These are phyloP conservation scores for Breviolum minutum DNA, from an alignment of 73 alveolate species.

Conservation along the genomic window DNA sequence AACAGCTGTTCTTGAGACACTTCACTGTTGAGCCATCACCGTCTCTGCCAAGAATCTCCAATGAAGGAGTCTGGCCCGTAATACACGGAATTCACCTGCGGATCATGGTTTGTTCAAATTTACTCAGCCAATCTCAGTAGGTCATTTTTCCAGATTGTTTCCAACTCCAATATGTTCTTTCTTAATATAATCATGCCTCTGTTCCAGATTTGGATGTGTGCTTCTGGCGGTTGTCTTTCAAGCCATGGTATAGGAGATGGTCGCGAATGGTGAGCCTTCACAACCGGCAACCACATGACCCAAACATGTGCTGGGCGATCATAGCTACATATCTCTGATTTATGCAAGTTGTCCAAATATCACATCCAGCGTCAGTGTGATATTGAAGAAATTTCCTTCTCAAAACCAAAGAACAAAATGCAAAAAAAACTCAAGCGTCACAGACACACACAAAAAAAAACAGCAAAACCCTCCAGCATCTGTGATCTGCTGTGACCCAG, in stretches of 20 bases:
- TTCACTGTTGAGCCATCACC: too few species aligned
- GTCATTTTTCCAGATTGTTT: too few species aligned
- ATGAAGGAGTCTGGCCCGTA: constrained; percentile 84
- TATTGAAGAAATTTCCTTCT: neutral
- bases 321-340: too few species aligned
- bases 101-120: neutral
- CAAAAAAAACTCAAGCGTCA: too few species aligned
- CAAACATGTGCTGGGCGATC: too few species aligned
- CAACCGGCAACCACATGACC: neutral
- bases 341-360: too few species aligned
- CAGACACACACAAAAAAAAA: neutral
- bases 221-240: constrained; percentile 64
- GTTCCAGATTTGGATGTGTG: constrained; percentile 60
- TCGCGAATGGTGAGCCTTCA: constrained; percentile 87
- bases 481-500: neutral
- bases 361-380: neutral
- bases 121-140: too few species aligned
- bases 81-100: constrained; percentile 75
- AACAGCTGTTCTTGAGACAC: too few species aligned
- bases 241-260: constrained; percentile 80
- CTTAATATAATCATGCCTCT: neutral
- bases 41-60: constrained; percentile 33
- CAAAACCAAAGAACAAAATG: too few species aligned
- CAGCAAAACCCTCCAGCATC: neutral
- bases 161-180: too few species aligned